Evolutionary conservation across 257 asterid genomes (phyloP).

Genomic region (Handroanthus guayacan): DNA sequence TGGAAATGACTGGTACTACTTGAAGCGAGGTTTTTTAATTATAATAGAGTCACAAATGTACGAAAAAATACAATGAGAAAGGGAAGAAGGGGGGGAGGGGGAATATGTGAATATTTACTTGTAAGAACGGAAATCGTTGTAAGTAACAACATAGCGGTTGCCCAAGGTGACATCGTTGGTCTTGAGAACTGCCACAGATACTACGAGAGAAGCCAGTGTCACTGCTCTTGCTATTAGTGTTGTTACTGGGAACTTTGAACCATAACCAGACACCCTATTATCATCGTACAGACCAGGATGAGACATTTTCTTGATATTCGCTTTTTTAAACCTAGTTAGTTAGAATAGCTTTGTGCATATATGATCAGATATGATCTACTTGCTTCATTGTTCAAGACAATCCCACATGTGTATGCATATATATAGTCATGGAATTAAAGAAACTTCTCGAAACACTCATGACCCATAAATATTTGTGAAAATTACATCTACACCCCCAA

Average conservation of each 20-base stretch:
- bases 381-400: background rate
- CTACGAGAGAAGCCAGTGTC: constrained; percentile 32
- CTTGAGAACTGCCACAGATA: constrained; percentile 35
- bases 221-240: constrained; percentile 26
- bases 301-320: constrained; percentile 15
- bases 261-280: background rate
- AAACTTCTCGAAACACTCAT: background rate
- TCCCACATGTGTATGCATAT: background rate
- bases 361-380: too few relatives aligned
- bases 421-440: background rate
- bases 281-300: constrained; percentile 7
- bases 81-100: background rate
- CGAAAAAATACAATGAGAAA: background rate
- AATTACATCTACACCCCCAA: too few relatives aligned
- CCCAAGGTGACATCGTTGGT: constrained; percentile 21
- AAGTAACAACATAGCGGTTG: constrained; percentile 1
- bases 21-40: too few relatives aligned
- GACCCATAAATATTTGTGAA: too few relatives aligned
- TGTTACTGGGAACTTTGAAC: constrained; percentile 24
- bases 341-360: too few relatives aligned
- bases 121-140: constrained; percentile 41
- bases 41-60: background rate
- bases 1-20: too few relatives aligned
- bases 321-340: too few relatives aligned
- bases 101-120: background rate